Conservation (phyloP, 345 rosid genomes). For the Jatropha curcas region DNA sequence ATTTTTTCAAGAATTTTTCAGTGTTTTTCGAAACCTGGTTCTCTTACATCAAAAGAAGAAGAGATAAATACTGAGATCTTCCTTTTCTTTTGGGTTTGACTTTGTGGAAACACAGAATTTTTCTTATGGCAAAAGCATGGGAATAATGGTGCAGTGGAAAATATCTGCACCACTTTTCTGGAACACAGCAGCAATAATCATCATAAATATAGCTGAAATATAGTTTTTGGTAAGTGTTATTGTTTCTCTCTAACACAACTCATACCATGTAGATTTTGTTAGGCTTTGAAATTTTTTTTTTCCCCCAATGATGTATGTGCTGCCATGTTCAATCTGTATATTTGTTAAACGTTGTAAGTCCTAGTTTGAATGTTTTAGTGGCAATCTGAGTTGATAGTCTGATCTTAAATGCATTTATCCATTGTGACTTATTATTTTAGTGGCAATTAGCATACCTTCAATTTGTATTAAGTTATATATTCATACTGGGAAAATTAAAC, state of each 20-base stretch:
- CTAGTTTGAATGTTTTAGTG: neutral
- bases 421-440: neutral
- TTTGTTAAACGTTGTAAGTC: constrained; percentile 19
- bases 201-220: neutral
- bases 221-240: constrained; percentile 11
- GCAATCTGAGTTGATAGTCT: neutral
- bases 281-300: constrained; percentile 8
- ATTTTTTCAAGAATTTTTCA: constrained; percentile 27
- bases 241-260: constrained; percentile 1
- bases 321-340: constrained; percentile 16
- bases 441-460: neutral
- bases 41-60: constrained; percentile 31
- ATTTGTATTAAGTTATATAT: too few species aligned
- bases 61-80: constrained; percentile 34
- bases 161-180: constrained; percentile 15
- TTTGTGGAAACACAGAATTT: neutral
- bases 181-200: constrained; percentile 9
- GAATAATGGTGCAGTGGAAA: constrained; percentile 20
- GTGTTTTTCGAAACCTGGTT: constrained; percentile 29
- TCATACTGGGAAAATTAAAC: too few species aligned
- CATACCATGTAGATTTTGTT: neutral
- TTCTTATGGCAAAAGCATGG: neutral
- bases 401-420: neutral
- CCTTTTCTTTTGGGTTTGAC: neutral
- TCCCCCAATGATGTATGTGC: constrained; percentile 12